Conservation (phyloP, 257 asterid species). For the Solanum pimpinellifolium region DNA sequence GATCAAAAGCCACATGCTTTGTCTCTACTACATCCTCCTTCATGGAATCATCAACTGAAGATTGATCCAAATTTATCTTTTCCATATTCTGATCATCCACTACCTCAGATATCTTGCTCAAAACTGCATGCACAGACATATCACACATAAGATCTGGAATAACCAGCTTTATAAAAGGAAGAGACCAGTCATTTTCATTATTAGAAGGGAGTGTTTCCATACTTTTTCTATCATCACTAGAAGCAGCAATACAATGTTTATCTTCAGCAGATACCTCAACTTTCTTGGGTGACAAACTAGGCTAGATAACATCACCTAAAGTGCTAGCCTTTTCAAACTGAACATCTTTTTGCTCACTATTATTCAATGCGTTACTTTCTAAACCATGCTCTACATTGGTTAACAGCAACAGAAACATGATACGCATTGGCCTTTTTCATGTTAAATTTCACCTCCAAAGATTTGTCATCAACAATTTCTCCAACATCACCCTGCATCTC, state of each 20-base stretch:
- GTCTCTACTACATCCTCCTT: conserved; percentile 20
- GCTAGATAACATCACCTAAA: background rate
- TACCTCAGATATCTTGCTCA: conserved; percentile 3
- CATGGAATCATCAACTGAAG: conserved; percentile 25
- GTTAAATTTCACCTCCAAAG: conserved; percentile 2
- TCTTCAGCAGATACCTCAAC: background rate
- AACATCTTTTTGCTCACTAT: background rate
- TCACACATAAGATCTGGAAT: background rate
- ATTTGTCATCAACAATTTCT: conserved; percentile 13
- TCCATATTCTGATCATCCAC: conserved; percentile 15
- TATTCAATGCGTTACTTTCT: conserved; percentile 6
- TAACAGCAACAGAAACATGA: conserved; percentile 2
- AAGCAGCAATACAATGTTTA: conserved; percentile 3
- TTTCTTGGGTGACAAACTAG: conserved; percentile 4
- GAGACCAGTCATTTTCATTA: background rate
- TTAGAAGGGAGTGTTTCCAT: background rate
- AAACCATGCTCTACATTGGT: conserved; percentile 4
- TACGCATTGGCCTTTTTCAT: conserved; percentile 15
- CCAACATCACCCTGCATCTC: conserved; percentile 8
- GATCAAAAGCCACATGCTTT: conserved; percentile 5
- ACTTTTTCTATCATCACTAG: background rate
- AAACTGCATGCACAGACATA: background rate
- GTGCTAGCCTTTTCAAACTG: background rate
- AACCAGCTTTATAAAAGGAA: background rate
- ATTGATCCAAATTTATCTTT: conserved; percentile 24